Percentiles rank a stretch among this genome's conserved stretches.
Evolutionary conservation across 345 rosid genomes (phyloP).

Genomic region (Eucalyptus guilfoylei): DNA sequence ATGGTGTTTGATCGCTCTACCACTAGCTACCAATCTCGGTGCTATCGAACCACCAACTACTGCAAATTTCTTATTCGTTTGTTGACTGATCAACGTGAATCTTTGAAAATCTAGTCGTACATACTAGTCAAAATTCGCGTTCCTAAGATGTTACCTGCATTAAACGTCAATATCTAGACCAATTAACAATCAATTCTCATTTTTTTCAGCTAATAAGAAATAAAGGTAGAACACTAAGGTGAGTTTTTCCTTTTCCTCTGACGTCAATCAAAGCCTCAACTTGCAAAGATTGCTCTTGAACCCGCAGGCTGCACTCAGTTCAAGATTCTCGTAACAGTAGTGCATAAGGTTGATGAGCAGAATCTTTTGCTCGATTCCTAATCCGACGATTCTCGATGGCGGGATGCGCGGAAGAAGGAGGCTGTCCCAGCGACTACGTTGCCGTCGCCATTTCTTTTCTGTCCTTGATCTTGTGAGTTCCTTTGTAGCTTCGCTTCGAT

Average conservation of each 20-base stretch:
- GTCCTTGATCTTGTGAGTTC: conserved; percentile 47
- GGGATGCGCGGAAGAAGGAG: conserved; percentile 50
- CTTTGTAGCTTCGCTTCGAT: background rate
- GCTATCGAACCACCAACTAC: background rate
- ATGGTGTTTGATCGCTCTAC: background rate
- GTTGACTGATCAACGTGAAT: background rate
- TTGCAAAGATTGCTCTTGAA: background rate
- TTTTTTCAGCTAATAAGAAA: background rate
- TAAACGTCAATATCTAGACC: background rate
- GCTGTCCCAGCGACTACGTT: conserved; percentile 81
- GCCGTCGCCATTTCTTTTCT: conserved; percentile 47
- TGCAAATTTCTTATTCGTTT: background rate
- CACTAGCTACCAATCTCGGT: background rate
- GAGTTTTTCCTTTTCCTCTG: background rate
- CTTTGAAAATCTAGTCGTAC: background rate
- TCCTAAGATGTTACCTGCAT: background rate
- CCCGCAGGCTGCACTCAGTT: background rate
- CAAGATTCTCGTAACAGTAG: background rate
- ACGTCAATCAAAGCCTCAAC: background rate
- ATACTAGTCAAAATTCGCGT: background rate
- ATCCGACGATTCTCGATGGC: conserved; percentile 11
- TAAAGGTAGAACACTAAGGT: background rate
- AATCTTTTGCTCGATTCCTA: background rate
- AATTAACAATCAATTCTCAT: background rate
- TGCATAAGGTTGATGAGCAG: background rate